phyloP scores from a whole-genome alignment of 2,329 filamentous ascomycete species.

The Hymenoscyphus occultus region DNA sequence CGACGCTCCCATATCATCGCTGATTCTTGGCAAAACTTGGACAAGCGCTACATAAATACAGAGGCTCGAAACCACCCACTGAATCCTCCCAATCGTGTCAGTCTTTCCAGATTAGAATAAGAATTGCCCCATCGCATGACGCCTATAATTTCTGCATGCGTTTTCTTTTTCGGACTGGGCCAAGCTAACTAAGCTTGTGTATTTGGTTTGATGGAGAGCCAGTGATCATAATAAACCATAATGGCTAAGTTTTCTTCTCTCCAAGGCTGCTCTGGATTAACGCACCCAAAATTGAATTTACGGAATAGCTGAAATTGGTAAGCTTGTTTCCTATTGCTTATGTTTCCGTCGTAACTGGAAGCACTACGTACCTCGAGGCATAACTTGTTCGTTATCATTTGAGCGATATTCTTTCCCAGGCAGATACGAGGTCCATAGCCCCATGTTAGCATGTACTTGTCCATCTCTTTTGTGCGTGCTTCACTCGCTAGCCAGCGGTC shows the following conservation, averaged over 20 bases:
- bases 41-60: too few relatives aligned
- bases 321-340: background rate
- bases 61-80: too few relatives aligned
- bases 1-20: too few relatives aligned
- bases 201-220: background rate
- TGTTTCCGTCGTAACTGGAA: background rate
- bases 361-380: background rate
- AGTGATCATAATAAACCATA: slow-evolving; percentile 1
- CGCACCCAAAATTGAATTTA: background rate
- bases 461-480: slow-evolving; percentile 28
- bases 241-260: background rate
- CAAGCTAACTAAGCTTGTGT: background rate
- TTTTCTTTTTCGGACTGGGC: too few relatives aligned
- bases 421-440: slow-evolving; percentile 2
- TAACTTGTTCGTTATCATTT: background rate
- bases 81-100: too few relatives aligned
- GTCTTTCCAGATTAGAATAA: too few relatives aligned
- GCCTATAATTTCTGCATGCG: too few relatives aligned
- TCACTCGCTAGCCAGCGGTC: slow-evolving; percentile 40
- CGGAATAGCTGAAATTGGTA: background rate
- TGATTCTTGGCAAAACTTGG: too few relatives aligned
- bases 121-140: too few relatives aligned
- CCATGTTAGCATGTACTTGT: background rate
- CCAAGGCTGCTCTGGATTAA: background rate
- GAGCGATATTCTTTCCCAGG: slow-evolving; percentile 1